Evolutionary conservation across 2,329 filamentous ascomycete species (phyloP).

Genomic region (Drechslerella dactyloides): DNA sequence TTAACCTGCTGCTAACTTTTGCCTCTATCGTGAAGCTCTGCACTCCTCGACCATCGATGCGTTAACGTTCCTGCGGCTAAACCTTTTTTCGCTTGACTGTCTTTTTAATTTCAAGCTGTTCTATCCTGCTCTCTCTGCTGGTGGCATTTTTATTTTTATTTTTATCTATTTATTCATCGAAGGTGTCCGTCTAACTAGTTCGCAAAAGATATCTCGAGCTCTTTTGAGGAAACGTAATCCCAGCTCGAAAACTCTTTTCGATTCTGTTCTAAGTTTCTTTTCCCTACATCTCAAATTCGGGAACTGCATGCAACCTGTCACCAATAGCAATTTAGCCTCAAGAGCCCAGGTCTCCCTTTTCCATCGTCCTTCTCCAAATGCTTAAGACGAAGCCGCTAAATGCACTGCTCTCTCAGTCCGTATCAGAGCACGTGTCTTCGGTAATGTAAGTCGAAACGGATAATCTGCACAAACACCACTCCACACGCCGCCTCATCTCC

Average conservation of each 20-base stretch:
- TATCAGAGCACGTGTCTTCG: conserved; percentile 54
- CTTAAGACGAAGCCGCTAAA: conserved; percentile 55
- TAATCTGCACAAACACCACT: conserved; percentile 49
- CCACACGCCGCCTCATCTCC: conserved; percentile 6
- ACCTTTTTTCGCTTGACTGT: background rate
- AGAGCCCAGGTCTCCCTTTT: conserved; percentile 21
- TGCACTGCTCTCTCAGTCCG: conserved; percentile 55
- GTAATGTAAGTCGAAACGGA: conserved; percentile 52
- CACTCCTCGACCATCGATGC: conserved; percentile 1
- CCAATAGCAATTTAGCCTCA: conserved; percentile 23
- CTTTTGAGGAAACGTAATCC: background rate
- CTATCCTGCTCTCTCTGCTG: background rate
- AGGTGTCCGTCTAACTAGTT: background rate
- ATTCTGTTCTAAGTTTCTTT: conserved; percentile 8
- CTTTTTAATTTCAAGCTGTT: no score
- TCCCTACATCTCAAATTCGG: conserved; percentile 1
- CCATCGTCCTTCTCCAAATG: conserved; percentile 50
- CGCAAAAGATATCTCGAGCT: conserved; percentile 3
- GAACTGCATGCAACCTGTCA: conserved; percentile 17
- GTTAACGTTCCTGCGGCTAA: conserved; percentile 1
- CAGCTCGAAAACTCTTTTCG: background rate
- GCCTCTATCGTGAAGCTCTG: background rate
- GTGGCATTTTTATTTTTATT: background rate
- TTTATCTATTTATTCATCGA: background rate
- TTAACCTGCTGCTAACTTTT: background rate